Evolutionary conservation across 257 asterid species (phyloP), one percentile per base, ranked within the genome.

Genomic region (Hygrophila difformis): DNA sequence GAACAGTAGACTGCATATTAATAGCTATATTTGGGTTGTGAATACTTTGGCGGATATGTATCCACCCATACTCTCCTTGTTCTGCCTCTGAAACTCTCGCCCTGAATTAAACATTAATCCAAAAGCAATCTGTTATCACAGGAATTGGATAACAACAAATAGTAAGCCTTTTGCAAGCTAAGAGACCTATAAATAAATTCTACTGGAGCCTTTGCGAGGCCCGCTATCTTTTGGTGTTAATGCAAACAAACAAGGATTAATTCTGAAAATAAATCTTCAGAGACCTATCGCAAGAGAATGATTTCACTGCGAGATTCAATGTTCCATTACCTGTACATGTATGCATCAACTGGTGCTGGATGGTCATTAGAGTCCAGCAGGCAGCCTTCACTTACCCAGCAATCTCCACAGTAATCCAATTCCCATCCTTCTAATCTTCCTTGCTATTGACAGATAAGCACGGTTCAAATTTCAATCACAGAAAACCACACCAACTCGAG

Each of bases 321-420:
- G 37, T 5, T 33, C 37, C 12, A 4, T 11, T 47, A 87, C 97
- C 97, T 81, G 75, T 88, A 88, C 95, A 88, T 88, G 60, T 65
- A 66, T 45, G 97, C 95, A 34, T 88, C 97, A 35, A 88, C 57
- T 49, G 94, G 71, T 54, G 87, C 65, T 13, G 97, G 95, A 38
- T 68, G 37, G 42, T 84, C 87, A 39, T 72, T 74, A 8, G 94
- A 81, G 68, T 88, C 97, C 26, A 81, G 93, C 8, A 84, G 95
- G 48, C 97, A 88, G 4, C 97, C 97, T 36, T 88, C 97, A 50
- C 89, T 84, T 14, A 88, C 97, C 94, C 89, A 76, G 59, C 95
- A 84, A 41, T 88, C 94, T 54, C 97, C 97, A 53, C 97, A 88
- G 0, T 79, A 65, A 43, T 88, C 95, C 39, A 88, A 39, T 49